A percentile compares a stretch with the other conserved stretches of the same genome.
phyloP scores from a whole-genome alignment of 345 rosid genomes.

The Eutrema japonicum region DNA sequence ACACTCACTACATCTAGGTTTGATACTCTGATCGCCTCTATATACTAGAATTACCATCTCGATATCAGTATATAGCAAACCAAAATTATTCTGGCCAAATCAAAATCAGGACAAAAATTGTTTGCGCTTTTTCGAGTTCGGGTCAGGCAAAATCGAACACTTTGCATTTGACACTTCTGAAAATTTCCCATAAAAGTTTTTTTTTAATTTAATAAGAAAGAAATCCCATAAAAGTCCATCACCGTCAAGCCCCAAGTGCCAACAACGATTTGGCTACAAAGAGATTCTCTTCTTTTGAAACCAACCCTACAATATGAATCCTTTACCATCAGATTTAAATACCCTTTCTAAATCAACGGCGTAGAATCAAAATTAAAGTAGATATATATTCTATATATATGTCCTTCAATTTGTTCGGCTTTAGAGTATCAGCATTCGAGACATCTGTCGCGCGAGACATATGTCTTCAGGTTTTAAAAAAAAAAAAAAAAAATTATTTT shows the following conservation, averaged over 20 bases:
- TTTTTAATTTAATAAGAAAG: background rate
- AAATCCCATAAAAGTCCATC: background rate
- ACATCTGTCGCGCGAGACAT: too few relatives aligned
- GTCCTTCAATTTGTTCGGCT: conserved; percentile 24
- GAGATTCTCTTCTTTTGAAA: conserved; percentile 15
- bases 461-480: too few relatives aligned
- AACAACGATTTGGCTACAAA: conserved; percentile 19
- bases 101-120: background rate
- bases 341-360: background rate
- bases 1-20: background rate
- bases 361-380: background rate
- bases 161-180: background rate
- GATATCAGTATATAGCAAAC: background rate
- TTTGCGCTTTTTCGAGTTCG: background rate
- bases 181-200: background rate
- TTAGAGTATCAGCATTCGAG: too few relatives aligned
- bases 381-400: background rate
- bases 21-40: background rate
- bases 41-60: background rate
- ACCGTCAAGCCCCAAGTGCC: conserved; percentile 16
- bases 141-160: conserved; percentile 3
- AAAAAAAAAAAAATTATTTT: too few relatives aligned
- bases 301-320: conserved; percentile 17
- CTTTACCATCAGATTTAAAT: conserved; percentile 20
- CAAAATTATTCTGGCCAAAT: background rate